These are phyloP conservation scores for Selaginella moellendorffii DNA, from an alignment of 75 land plant species.

Conservation along the genomic window DNA sequence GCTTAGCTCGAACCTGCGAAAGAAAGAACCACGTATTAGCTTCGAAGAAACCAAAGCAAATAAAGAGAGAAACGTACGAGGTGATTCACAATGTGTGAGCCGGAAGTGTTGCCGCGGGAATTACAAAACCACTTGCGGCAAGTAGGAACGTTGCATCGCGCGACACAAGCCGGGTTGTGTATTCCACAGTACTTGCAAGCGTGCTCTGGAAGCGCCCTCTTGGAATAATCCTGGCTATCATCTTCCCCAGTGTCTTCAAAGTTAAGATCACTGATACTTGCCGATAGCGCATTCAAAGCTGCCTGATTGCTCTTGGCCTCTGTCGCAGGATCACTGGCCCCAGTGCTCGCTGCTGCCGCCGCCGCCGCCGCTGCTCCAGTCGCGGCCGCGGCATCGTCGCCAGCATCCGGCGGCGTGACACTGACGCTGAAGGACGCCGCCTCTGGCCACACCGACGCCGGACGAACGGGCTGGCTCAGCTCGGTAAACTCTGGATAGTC, in stretches of 20 bases:
- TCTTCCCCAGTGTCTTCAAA: constrained; percentile 80
- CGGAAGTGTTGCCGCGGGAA: constrained; percentile 96
- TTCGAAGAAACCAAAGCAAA: too few relatives aligned
- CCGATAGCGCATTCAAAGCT: constrained; percentile 39
- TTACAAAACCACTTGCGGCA: constrained; percentile 99
- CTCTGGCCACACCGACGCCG: constrained; percentile 24
- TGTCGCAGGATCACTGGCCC: neutral
- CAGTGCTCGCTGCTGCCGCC: constrained; percentile 2
- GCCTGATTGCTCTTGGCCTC: neutral
- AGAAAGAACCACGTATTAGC: too few relatives aligned
- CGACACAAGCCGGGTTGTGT: constrained; percentile 89
- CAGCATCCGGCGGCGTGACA: neutral
- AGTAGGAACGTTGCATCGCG: constrained; percentile 81
- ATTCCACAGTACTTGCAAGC: constrained; percentile 96
- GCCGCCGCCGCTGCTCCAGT: constrained; percentile 9
- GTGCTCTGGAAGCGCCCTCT: constrained; percentile 75
- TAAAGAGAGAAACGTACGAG: constrained; percentile 42
- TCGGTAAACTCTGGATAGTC: constrained; percentile 78
- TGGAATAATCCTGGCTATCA: constrained; percentile 54
- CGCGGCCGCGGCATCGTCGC: neutral
- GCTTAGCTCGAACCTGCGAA: constrained; percentile 92
- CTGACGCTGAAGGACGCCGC: neutral
- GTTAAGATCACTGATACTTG: constrained; percentile 57
- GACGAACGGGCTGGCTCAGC: constrained; percentile 44
- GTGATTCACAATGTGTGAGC: constrained; percentile 97